phyloP scores from a whole-genome alignment of 331 rosid genomes.

The Stylosanthes scabra region DNA sequence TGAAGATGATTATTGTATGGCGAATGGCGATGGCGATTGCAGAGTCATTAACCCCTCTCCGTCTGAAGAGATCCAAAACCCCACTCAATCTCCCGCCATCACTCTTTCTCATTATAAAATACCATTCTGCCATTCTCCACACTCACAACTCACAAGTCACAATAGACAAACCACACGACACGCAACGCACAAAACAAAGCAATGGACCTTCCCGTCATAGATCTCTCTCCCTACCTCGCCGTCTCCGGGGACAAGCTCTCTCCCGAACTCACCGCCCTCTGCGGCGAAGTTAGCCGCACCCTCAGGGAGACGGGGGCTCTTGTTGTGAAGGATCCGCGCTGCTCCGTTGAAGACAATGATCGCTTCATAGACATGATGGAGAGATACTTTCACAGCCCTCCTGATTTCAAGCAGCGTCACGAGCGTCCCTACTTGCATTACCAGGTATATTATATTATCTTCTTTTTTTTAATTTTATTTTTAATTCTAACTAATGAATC shows the following conservation, averaged over 20 bases:
- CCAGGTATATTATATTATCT: constrained; percentile 60
- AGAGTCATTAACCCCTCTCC: too few species aligned
- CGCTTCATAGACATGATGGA: constrained; percentile 98
- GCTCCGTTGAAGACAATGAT: constrained; percentile 82
- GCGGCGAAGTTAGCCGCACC: constrained; percentile 73
- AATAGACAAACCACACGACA: background rate
- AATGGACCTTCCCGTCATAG: constrained; percentile 84
- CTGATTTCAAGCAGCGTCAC: constrained; percentile 72
- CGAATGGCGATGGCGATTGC: too few species aligned
- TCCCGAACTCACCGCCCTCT: constrained; percentile 40
- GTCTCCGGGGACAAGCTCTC: constrained; percentile 21
- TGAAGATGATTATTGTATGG: too few species aligned
- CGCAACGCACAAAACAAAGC: background rate
- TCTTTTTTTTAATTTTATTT: too few species aligned
- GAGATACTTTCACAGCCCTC: constrained; percentile 68
- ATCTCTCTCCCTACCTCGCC: constrained; percentile 65
- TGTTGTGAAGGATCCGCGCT: constrained; percentile 81
- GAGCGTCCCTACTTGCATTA: constrained; percentile 89
- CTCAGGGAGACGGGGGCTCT: constrained; percentile 88
- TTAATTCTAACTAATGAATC: too few species aligned
- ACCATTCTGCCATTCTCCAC: too few species aligned
- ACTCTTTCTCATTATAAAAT: too few species aligned
- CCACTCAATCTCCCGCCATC: too few species aligned
- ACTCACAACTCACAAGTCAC: background rate
- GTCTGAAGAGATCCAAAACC: too few species aligned